Evolutionary conservation across 192 early-diverging fungal species (phyloP), one percentile per base, ranked within the genome.

Genomic region (Paraglomus brasilianum): DNA sequence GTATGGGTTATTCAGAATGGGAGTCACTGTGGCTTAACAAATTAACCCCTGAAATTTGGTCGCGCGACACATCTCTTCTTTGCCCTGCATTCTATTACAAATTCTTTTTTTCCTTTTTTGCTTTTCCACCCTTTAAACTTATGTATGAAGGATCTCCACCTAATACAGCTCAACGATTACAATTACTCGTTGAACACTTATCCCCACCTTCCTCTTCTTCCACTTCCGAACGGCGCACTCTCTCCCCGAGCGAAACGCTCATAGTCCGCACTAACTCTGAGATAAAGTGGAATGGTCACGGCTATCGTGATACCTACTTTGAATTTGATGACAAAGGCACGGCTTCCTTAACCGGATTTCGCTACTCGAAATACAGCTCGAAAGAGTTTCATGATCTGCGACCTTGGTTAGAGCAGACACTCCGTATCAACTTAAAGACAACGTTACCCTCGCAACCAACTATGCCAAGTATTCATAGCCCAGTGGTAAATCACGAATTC

Each of bases 331-430:
- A 63, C 24, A 7, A n/a, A 2, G 43, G 43, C 22, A 63, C 61
- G 2, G 61, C 43, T 7, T 46, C 39, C n/a, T 45, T 45, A 36
- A 15, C 21, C 8, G 43, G 61, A 63, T 47, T 30, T 39, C n/a
- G 61, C 8, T 63, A 45, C 47, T 7, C 4, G 7, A 42, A 63
- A 30, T 63, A 47, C 44, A 63, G 61, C 47, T 63, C 43, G n/a
- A 63, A 63, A 47, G 61, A 63, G 47, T 63, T 21, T 63, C 61
- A 63, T 63, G 43, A 63, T 47, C 21, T 63, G 24, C n/a, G 43
- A 46, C 43, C 43, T 21, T 63, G 61, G 61, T 39, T 63, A 40
- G 43, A 63, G 36, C 61, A 63, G 47, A 63, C 61, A 1, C 36
- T 63, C 21, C 8, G 61, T 47, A 63, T 63, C 44, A 63, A 63